phyloP scores from a whole-genome alignment of 2,329 filamentous ascomycete species.

The Nemania bipapillata region DNA sequence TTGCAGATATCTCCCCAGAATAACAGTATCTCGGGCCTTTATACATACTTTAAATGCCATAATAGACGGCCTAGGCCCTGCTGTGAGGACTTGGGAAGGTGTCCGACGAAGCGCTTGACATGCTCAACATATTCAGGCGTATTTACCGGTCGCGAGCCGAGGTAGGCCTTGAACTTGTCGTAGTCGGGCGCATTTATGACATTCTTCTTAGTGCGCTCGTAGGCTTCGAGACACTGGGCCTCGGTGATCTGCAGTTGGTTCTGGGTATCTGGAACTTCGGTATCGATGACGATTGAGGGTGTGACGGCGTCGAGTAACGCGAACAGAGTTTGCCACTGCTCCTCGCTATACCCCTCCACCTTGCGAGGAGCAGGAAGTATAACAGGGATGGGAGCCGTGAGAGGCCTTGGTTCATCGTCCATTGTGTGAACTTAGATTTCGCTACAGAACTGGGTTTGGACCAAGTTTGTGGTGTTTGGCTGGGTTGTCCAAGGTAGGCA shows the following conservation, averaged over 20 bases:
- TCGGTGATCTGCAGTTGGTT: conserved; percentile 61
- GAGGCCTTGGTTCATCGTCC: conserved; percentile 32
- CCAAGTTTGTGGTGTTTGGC: too few species aligned
- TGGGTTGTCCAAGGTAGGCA: too few species aligned
- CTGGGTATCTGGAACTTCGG: conserved; percentile 53
- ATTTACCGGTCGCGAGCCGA: conserved; percentile 63
- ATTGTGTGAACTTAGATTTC: conserved; percentile 37
- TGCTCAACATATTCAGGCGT: conserved; percentile 65
- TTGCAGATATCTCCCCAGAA: neutral
- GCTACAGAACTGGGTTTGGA: too few species aligned
- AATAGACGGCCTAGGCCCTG: conserved; percentile 56
- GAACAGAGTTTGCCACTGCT: conserved; percentile 66
- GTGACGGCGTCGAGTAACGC: conserved; percentile 69
- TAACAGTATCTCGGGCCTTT: neutral
- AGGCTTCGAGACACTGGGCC: conserved; percentile 60
- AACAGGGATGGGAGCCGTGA: conserved; percentile 41
- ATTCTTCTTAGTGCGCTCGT: conserved; percentile 54
- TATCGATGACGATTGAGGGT: conserved; percentile 65
- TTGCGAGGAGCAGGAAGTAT: conserved; percentile 39
- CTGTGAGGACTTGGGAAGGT: conserved; percentile 50
- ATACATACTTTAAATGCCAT: conserved; percentile 58
- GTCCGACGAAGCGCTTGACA: conserved; percentile 58
- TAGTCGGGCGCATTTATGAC: conserved; percentile 56
- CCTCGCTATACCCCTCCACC: conserved; percentile 47
- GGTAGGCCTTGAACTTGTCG: conserved; percentile 62